These are phyloP conservation scores for Lodderomyces metapsilosis DNA, from an alignment of 1,139 yeast genomes.

Conservation along the genomic window DNA sequence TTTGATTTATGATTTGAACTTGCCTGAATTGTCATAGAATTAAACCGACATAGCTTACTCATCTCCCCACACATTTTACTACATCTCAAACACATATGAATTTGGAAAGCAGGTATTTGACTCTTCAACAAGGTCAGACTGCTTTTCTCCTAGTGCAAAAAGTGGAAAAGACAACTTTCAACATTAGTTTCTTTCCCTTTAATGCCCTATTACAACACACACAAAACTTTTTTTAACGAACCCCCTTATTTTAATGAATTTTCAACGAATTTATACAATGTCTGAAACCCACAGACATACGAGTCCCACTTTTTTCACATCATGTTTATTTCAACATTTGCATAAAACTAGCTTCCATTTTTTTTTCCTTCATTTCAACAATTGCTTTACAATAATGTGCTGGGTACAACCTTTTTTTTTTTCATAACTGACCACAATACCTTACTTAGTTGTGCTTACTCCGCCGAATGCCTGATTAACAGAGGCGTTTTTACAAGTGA, in stretches of 20 bases:
- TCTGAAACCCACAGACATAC: not conserved
- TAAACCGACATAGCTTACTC: too few species aligned
- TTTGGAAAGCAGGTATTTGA: not conserved
- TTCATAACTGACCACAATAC: too few species aligned
- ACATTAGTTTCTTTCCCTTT: conserved; percentile 3
- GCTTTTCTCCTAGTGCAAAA: not conserved
- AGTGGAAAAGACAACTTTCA: conserved; percentile 2
- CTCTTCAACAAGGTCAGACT: conserved; percentile 3
- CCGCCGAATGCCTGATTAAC: too few species aligned
- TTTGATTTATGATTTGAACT: conserved; percentile 29
- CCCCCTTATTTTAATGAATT: not conserved
- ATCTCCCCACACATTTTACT: too few species aligned
- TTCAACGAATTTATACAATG: not conserved
- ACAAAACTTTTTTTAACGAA: not conserved
- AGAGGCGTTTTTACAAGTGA: too few species aligned
- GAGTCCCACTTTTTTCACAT: not conserved
- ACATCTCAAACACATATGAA: not conserved
- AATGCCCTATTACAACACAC: not conserved
- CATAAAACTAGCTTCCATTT: not conserved
- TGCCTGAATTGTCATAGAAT: conserved; percentile 16
- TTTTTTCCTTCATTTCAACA: not conserved
- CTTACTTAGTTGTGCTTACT: too few species aligned
- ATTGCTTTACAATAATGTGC: not conserved
- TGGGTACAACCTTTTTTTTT: not conserved
- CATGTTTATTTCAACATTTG: conserved; percentile 3